phyloP scores from a whole-genome alignment of 345 rosid genomes.

The Cardamine resedifolia region DNA sequence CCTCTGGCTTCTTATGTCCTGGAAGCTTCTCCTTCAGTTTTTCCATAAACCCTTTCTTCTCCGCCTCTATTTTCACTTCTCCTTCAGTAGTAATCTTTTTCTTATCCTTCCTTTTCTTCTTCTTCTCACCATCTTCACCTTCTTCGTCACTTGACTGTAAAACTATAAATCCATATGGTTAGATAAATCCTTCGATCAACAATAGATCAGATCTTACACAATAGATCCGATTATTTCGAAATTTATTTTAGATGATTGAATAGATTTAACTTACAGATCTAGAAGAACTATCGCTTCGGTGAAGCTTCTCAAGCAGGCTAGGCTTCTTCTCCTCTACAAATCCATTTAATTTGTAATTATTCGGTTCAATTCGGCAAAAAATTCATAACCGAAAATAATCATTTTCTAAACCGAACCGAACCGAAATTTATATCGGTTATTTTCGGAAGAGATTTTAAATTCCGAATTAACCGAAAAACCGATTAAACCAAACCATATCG shows the following conservation, averaged over 20 bases:
- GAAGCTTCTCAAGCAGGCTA: constrained; percentile 66
- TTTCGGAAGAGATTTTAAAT: no score
- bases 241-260: neutral
- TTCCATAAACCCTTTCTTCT: constrained; percentile 59
- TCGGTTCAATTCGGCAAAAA: no score
- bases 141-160: constrained; percentile 78
- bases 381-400: no score
- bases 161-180: neutral
- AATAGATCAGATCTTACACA: neutral
- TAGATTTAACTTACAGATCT: constrained; percentile 76
- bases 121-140: constrained; percentile 58
- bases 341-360: no score
- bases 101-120: constrained; percentile 58
- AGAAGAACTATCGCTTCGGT: constrained; percentile 70
- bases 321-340: constrained; percentile 58
- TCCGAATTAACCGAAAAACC: no score
- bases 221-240: neutral
- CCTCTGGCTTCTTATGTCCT: constrained; percentile 50
- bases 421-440: no score
- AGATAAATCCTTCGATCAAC: neutral
- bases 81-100: constrained; percentile 37
- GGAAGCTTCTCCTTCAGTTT: constrained; percentile 52
- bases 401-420: no score
- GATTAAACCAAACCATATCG: no score
- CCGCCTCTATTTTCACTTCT: constrained; percentile 40